Evolutionary conservation across 2,329 filamentous ascomycete genomes (phyloP), one percentile per base, ranked within the genome.

Genomic region (Drechslerella dactyloides): DNA sequence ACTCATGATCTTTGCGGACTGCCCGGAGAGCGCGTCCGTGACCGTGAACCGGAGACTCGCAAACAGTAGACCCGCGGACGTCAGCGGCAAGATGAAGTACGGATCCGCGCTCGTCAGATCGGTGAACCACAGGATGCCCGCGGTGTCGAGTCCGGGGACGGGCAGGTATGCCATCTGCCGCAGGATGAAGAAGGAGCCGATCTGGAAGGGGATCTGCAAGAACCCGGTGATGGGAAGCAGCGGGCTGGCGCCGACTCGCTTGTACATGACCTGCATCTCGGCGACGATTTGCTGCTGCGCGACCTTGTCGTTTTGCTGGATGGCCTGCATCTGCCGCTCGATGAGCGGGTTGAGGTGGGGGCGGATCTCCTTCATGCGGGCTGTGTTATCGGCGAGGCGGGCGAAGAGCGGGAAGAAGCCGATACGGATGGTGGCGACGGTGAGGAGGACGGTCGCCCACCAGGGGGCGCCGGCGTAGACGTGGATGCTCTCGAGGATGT

Each of bases 31-130:
- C 19, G 60, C 17, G 40, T 72, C 68, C 4, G 35, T 30, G 1
- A 60, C 59, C 6, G 59, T 54, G 1, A 65, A 4, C 17, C 19
- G 30, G 35, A 72, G 23, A 40, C 60, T 61, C 19, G 54, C 15
- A 33, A 53, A 73, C 79, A 89, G 84, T 60, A 86, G 77, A 6
- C 78, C 79, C 0, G 87, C 84, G 1, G 87, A 86, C 1, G 83
- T 65, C 1, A 86, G 74, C 1, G 94, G 94, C 33, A 97, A 81
- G 44, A 94, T 79, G 75, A 86, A 93, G 76, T 84, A 88, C 0
- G 94, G 93, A 79, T 99, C 94, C 1, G 85, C 79, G 21, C 87
- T 78, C 0, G 91, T 88, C 73, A 99, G 80, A 79, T 97, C 90
- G 1, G 82, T 80, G 75, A 97, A 85, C 94, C 94, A 99, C 44